These are phyloP conservation scores for Septoria linicola DNA, from an alignment of 2,329 filamentous ascomycete genomes.

Conservation along the genomic window DNA sequence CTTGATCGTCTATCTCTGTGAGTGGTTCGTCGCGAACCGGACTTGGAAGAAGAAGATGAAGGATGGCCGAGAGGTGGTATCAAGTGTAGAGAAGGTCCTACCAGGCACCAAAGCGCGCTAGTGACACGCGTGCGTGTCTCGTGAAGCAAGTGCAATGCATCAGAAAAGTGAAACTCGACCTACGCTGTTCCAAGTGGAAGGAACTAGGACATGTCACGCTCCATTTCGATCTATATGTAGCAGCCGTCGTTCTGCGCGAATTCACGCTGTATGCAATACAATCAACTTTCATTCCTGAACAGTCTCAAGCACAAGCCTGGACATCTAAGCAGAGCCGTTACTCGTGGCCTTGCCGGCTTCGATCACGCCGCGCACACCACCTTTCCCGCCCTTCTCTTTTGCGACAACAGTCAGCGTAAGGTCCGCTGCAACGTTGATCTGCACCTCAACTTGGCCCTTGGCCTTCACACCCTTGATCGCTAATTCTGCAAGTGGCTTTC, in stretches of 20 bases:
- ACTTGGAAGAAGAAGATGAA: no score
- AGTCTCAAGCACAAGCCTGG: background rate
- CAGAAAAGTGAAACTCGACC: no score
- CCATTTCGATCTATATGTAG: constrained; percentile 3
- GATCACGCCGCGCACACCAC: constrained; percentile 68
- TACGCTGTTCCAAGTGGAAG: no score
- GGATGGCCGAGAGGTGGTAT: no score
- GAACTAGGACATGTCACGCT: no score
- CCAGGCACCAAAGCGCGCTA: no score
- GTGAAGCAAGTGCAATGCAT: no score
- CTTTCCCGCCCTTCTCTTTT: constrained; percentile 83
- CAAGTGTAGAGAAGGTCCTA: no score
- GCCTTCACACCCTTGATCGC: constrained; percentile 82
- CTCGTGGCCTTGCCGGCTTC: constrained; percentile 37
- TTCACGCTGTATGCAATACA: constrained; percentile 10
- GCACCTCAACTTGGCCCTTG: constrained; percentile 87
- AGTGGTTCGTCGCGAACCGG: no score
- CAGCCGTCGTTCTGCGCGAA: background rate
- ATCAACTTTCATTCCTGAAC: constrained; percentile 2
- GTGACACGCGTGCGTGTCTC: no score
- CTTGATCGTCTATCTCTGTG: no score
- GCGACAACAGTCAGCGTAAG: constrained; percentile 76
- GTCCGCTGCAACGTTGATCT: constrained; percentile 81
- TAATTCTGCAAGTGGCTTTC: constrained; percentile 78
- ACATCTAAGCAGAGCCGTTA: constrained; percentile 23